Evolutionary conservation across 2,329 filamentous ascomycete species (phyloP), one percentile per base, ranked within the genome.

Genomic region (Penicillium thymicola): DNA sequence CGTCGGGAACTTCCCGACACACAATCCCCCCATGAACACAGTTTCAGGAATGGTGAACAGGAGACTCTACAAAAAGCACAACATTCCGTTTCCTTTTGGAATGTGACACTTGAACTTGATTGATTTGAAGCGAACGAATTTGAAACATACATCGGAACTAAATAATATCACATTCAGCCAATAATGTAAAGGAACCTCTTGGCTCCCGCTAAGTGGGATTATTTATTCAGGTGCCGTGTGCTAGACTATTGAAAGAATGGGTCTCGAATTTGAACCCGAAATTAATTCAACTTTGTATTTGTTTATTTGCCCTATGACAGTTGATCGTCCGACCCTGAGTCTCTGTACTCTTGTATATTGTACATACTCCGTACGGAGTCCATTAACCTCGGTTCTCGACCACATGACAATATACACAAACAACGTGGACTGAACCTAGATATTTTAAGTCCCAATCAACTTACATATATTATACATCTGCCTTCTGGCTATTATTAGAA

Each of bases 201-300:
- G 51, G 51, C 51, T 16, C 18, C 21, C 4, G 30, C 36, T 5
- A 14, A 27, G 38, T 27, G 38, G 28, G 34, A 36, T 36, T 13
- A 43, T 21, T 36, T 30, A 42, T 37, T 18, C n/a, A 50, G 11
- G 13, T 16, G 28, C 45, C 18, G 5, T 28, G 6, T 30, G 28
- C 21, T 21, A 43, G n/a, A 23, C 45, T 54, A 54, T 42, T 54
- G 51, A 40, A 42, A 37, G 1, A 37, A 45, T 37, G 50, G 50
- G 14, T 34, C 51, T 36, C 21, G 51, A 54, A 54, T 36, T 32
- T 51, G 5, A 14, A 21, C 2, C 2, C 3, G 14, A 42, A 41
- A 51, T 36, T 41, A 37, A 37, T 41, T 23, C 38, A 41, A 41
- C 11, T 16, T 25, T 9, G 38, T 16, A 25, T 41, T 23, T 25